Base-by-base conservation (phyloP, 2,329 filamentous ascomycete genomes). In the Aspergillus neoniger region DNA sequence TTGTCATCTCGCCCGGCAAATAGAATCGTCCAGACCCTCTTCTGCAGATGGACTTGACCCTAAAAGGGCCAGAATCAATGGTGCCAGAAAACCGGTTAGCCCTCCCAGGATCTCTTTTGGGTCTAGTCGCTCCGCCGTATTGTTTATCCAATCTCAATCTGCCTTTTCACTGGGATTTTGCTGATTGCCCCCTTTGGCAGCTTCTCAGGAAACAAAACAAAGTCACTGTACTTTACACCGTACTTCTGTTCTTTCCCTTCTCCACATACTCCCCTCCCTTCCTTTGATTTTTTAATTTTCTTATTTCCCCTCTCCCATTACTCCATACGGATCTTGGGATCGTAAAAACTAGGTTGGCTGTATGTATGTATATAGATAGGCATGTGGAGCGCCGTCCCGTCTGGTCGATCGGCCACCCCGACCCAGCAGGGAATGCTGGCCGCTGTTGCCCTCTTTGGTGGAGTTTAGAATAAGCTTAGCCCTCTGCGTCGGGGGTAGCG, bases 401-500 rank as follows among this genome's bases (percentile, higher is more conserved):
- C 44, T 60, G 49, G 48, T 55, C 56, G 63, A 63, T 63, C 57
- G 55, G 55, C 50, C 57, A 55, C 41, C 51, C 55, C 47, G 57
- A 63, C 55, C 58, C 58, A 63, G 48, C 58, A 56, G 55, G 60
- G 56, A 57, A 59, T 55, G 50, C 55, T 63, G 51, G 32, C 15
- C 43, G 10, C 39, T 55, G 54, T 61, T 63, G 61, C 54, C 65
- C 60, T 64, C 55, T 61, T 59, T 63, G 60, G 65, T 65, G 65
- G 63, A 66, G 58, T 52, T 57, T 38, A 51, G 62, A 63, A 63
- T 67, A 67, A 67, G 63, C 65, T 67, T 67, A 65, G 65, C 63
- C 59, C 56, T 51, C 50, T 56, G 48, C 48, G 56, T 44, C 53
- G 54, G 50, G 51, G 51, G 32, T 36, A 49, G 55, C 30, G 51